phyloP scores from a whole-genome alignment of 164 flowering plant genomes.

The Amborella trichopoda region DNA sequence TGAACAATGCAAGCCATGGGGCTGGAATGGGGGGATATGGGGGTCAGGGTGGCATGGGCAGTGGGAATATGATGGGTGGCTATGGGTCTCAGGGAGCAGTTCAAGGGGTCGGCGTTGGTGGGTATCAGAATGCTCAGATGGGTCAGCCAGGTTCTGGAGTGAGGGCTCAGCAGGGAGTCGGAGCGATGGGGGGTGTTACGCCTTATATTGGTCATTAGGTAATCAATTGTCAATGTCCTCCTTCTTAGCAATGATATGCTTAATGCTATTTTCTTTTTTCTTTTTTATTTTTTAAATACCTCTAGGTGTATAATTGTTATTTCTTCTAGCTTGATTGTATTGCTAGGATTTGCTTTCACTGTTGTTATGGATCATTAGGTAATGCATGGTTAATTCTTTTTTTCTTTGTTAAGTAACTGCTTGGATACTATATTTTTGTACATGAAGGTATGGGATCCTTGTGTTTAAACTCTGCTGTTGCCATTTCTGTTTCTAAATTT shows the following conservation, averaged over 20 bases:
- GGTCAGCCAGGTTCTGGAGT: constrained; percentile 29
- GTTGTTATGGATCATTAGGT: too few relatives aligned
- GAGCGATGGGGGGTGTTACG: constrained; percentile 27
- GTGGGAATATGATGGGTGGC: constrained; percentile 30
- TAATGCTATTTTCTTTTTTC: not conserved
- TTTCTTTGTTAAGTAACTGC: too few relatives aligned
- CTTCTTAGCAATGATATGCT: not conserved
- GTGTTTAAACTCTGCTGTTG: too few relatives aligned
- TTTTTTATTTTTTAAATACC: not conserved
- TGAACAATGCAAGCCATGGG: constrained; percentile 29
- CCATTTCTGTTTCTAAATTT: too few relatives aligned
- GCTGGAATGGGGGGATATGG: constrained; percentile 39
- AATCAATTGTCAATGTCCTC: not conserved
- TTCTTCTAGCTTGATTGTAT: not conserved
- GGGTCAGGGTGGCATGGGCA: constrained; percentile 19
- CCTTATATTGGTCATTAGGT: constrained; percentile 53
- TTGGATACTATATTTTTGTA: too few relatives aligned
- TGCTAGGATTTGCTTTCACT: not conserved
- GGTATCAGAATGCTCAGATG: constrained; percentile 38
- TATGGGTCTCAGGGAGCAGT: constrained; percentile 42
- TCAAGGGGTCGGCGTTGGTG: constrained; percentile 41
- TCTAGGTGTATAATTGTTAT: not conserved
- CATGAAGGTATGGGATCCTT: too few relatives aligned
- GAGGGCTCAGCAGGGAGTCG: constrained; percentile 42
- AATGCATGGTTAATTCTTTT: too few relatives aligned